Evolutionary conservation across 2,329 filamentous ascomycete species (phyloP), one percentile per base, ranked within the genome.

Genomic region (Diaporthe sp.): DNA sequence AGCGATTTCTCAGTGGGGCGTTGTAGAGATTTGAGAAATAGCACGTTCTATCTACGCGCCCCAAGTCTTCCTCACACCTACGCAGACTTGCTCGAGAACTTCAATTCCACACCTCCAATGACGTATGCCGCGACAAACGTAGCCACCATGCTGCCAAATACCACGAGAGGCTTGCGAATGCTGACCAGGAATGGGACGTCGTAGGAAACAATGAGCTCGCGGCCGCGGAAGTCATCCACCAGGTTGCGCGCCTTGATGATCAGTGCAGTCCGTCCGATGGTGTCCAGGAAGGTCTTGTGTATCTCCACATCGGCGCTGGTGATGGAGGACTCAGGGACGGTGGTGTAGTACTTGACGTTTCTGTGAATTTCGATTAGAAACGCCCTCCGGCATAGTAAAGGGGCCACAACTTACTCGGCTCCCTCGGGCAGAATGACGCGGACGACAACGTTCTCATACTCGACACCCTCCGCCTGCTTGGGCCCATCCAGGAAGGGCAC

Each of bases 251-350:
- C 94, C 77, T 93, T 94, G 81, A 99, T 89, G 69, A 90, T 93
- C 76, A 99, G 88, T 0, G 93, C 90, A 0, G 96, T 97, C 78
- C 97, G 94, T 77, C 97, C 97, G 44, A 96, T 81, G 0, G 97
- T 98, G 84, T 99, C 97, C 86, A 99, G 94, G 85, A 95, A 99
- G 0, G 96, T 98, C 84, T 92, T 93, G 86, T 97, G 91, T n/a
- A 93, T 85, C 78, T 89, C 90, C 25, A 92, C 83, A 2, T 84
- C 83, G 37, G 91, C 89, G 67, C 89, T 88, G 67, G 91, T 87
- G 74, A 97, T 88, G 53, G 89, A 87, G 8, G 87, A 87, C 28
- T 85, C 83, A 1, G 96, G 95, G 44, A 98, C 88, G 6, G 91
- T 90, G 72, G 95, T 95, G 78, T 91, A 88, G 81, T 93, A 96